Conservation (phyloP, 1,284 basidiomycete genomes). For the Athelia sp. region DNA sequence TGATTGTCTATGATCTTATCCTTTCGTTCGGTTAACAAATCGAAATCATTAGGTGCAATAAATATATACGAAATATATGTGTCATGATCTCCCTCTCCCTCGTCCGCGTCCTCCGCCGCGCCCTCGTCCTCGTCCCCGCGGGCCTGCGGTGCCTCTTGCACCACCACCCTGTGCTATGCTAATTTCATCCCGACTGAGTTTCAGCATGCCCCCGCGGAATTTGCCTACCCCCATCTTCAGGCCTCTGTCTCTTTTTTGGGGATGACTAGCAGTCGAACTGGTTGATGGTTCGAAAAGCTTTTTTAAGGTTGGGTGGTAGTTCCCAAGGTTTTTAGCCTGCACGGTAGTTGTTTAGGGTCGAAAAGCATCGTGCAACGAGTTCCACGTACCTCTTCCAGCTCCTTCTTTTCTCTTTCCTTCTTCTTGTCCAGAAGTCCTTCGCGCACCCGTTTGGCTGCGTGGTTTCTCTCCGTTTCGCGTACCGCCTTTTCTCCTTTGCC, state of each 20-base stretch:
- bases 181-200: constrained; percentile 59
- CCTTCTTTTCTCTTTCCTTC: constrained; percentile 43
- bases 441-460: constrained; percentile 63
- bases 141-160: constrained; percentile 10
- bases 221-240: constrained; percentile 74
- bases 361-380: constrained; percentile 3
- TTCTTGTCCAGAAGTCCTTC: constrained; percentile 63
- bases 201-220: constrained; percentile 63
- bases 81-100: constrained; percentile 11
- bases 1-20: too few relatives aligned
- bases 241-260: constrained; percentile 54
- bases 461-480: constrained; percentile 55
- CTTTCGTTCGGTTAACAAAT: too few relatives aligned
- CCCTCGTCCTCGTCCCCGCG: constrained; percentile 3
- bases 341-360: constrained; percentile 8
- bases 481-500: constrained; percentile 66
- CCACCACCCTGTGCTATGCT: constrained; percentile 16
- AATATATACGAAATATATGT: background rate
- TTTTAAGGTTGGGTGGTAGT: constrained; percentile 75
- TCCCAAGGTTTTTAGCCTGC: constrained; percentile 74
- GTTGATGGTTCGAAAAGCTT: constrained; percentile 49
- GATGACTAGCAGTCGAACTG: constrained; percentile 19
- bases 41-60: too few relatives aligned
- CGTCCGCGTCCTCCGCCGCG: constrained; percentile 13
- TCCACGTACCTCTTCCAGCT: constrained; percentile 58